These are phyloP conservation scores for Syzygium malaccense DNA, from an alignment of 441 rosid species.

Conservation along the genomic window DNA sequence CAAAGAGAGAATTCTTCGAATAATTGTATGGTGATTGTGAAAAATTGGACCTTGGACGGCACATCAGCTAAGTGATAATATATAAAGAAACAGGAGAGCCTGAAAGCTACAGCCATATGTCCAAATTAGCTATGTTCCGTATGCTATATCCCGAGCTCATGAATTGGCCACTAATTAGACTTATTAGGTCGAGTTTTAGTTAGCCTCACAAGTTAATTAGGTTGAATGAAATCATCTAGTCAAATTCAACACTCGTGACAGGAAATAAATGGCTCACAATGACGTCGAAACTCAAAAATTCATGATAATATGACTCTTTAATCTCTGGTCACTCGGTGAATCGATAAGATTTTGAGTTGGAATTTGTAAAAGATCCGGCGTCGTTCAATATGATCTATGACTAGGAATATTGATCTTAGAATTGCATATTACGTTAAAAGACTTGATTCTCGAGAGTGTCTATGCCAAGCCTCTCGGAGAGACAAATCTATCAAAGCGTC, in stretches of 20 bases:
- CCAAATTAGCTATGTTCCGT: neutral
- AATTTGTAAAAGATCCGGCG: neutral
- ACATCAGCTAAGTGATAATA: neutral
- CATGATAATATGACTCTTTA: neutral
- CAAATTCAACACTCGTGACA: neutral
- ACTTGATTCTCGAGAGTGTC: neutral
- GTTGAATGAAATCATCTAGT: neutral
- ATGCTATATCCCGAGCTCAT: neutral
- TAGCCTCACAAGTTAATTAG: neutral
- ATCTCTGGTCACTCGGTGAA: accelerated
- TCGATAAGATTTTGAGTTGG: neutral
- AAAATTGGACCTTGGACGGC: neutral
- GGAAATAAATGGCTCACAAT: neutral
- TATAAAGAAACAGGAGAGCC: neutral
- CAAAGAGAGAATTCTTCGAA: neutral
- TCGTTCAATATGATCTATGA: neutral
- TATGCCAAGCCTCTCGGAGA: neutral
- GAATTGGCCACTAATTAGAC: neutral
- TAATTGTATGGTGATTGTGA: neutral
- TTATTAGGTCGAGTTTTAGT: neutral
- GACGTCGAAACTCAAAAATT: neutral
- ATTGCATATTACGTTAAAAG: neutral
- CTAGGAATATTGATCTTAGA: neutral
- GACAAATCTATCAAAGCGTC: neutral
- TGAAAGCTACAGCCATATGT: neutral